Percentiles rank a stretch among this genome's conserved stretches.
Evolutionary conservation across 2,329 filamentous ascomycete genomes (phyloP).

Genomic region (Alternaria sp.): DNA sequence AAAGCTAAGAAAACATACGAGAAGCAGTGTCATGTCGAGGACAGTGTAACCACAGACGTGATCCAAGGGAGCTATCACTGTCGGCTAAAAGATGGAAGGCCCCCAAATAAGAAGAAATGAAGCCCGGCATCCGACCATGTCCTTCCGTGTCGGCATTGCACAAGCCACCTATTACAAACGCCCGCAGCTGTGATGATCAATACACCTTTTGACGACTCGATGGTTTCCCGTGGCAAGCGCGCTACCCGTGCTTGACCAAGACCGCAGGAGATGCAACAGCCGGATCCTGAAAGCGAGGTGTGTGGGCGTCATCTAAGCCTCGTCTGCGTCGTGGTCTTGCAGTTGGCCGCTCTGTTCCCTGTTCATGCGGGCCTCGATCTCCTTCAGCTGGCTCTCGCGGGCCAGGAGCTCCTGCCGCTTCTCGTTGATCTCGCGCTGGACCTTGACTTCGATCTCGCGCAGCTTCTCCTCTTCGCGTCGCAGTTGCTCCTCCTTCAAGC

Average conservation of each 20-base stretch:
- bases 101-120: constrained; percentile 39
- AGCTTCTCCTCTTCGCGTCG: constrained; percentile 99
- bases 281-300: constrained; percentile 7
- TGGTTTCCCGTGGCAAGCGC: constrained; percentile 34
- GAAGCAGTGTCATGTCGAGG: constrained; percentile 43
- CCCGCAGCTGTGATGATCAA: constrained; percentile 31
- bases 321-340: constrained; percentile 41
- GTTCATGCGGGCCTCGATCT: constrained; percentile 98
- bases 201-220: constrained; percentile 28
- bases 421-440: constrained; percentile 99
- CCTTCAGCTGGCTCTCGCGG: constrained; percentile 96
- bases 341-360: constrained; percentile 69
- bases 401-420: constrained; percentile 98
- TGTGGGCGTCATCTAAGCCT: constrained; percentile 29
- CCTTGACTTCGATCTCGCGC: constrained; percentile 98
- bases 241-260: constrained; percentile 30
- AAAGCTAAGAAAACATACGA: constrained; percentile 49
- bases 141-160: constrained; percentile 33
- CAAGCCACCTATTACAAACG: constrained; percentile 41
- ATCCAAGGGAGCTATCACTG: constrained; percentile 28
- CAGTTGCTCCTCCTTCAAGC: constrained; percentile 99
- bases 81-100: constrained; percentile 35
- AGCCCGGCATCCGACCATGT: constrained; percentile 30
- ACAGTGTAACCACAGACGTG: constrained; percentile 30
- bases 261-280: constrained; percentile 10